Conservation (phyloP, 208 protist species). For the Tritrichomonas foetus region DNA sequence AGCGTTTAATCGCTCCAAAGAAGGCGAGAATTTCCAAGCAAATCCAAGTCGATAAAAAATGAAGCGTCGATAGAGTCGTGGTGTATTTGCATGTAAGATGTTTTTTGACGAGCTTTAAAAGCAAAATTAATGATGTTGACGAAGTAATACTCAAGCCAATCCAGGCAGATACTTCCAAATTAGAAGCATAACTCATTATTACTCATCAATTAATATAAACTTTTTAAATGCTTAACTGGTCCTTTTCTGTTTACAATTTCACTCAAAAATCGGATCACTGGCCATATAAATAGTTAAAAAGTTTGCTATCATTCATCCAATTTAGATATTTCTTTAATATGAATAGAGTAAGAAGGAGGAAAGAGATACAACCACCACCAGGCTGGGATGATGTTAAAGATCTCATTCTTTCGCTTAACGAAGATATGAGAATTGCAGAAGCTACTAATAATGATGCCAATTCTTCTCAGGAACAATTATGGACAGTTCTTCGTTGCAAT, state of each 20-base stretch:
- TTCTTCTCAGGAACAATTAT: neutral
- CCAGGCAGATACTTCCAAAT: neutral
- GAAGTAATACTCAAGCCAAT: neutral
- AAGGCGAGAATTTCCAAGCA: neutral
- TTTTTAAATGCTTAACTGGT: too few relatives aligned
- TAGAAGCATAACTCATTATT: too few relatives aligned
- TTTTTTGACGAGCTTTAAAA: neutral
- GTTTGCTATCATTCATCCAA: too few relatives aligned
- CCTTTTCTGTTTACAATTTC: too few relatives aligned
- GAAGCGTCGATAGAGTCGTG: neutral
- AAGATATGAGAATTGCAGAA: slow-evolving; percentile 16
- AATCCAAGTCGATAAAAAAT: slow-evolving; percentile 8
- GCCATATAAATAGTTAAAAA: too few relatives aligned
- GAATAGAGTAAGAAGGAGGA: neutral
- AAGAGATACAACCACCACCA: neutral
- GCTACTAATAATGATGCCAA: neutral
- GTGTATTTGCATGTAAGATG: slow-evolving; percentile 34
- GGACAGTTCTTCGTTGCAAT: slow-evolving; percentile 6
- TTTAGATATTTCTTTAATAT: too few relatives aligned
- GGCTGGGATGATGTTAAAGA: neutral
- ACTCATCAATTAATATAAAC: too few relatives aligned
- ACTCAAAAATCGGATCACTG: too few relatives aligned
- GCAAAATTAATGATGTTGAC: neutral
- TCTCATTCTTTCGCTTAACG: neutral
- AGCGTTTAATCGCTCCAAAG: neutral